phyloP scores from a whole-genome alignment of 192 early-diverging fungal genomes.

The Chytriomyces sp. region DNA sequence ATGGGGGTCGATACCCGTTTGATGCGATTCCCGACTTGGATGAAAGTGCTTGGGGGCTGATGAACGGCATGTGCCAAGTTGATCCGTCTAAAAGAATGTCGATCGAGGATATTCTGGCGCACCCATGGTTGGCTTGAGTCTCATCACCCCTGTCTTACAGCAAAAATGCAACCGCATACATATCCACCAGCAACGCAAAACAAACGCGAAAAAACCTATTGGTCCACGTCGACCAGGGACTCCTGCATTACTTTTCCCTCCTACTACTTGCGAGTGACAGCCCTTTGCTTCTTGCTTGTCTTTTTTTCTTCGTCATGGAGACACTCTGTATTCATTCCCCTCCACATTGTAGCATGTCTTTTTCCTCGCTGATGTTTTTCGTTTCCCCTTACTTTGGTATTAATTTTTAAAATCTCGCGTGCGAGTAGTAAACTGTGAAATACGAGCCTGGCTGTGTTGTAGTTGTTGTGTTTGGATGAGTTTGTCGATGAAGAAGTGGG shows the following conservation, averaged over 20 bases:
- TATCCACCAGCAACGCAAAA: background rate
- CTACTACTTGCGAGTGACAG: background rate
- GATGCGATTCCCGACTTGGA: background rate
- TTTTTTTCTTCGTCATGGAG: too few species aligned
- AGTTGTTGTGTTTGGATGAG: too few species aligned
- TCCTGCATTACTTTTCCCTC: background rate
- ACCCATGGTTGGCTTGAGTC: slow-evolving; percentile 1
- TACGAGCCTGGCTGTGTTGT: too few species aligned
- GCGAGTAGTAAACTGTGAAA: too few species aligned
- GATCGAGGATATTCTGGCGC: slow-evolving; percentile 12
- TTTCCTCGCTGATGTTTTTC: too few species aligned
- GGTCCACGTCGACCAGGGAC: background rate
- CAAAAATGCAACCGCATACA: background rate
- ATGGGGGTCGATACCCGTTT: slow-evolving; percentile 9
- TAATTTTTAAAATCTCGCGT: too few species aligned
- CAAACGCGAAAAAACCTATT: background rate
- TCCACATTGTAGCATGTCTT: too few species aligned
- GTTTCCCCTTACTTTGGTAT: too few species aligned
- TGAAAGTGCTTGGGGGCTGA: slow-evolving; percentile 5
- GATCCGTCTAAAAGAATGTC: background rate
- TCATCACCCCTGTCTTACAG: background rate
- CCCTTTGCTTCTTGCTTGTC: too few species aligned
- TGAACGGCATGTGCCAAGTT: slow-evolving; percentile 15
- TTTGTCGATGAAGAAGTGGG: too few species aligned
- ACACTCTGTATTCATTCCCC: too few species aligned